Evolutionary conservation across 805 yeast species (phyloP).

Genomic region (Komagataella populi): DNA sequence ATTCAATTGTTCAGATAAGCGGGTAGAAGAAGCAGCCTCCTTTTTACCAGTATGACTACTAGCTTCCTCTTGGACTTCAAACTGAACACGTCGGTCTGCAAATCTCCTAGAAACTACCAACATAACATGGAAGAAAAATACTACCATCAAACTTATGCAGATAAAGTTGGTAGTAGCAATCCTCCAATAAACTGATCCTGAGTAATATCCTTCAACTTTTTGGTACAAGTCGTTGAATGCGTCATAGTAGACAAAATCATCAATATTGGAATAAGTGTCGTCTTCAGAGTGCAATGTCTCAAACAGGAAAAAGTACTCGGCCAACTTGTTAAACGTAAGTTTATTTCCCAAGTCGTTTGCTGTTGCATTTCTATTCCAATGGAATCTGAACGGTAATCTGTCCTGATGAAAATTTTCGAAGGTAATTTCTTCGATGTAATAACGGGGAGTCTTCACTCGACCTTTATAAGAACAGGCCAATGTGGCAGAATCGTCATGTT

Average conservation of each 20-base stretch:
- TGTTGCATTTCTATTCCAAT: background rate
- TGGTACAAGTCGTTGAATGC: slow-evolving; percentile 1
- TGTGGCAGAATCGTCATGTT: background rate
- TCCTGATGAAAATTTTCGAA: slow-evolving; percentile 3
- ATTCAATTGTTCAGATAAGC: background rate
- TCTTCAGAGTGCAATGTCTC: slow-evolving; percentile 3
- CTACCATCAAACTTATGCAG: background rate
- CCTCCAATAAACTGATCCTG: background rate
- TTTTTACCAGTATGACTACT: background rate
- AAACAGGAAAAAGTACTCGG: slow-evolving; percentile 4
- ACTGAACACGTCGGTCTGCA: background rate
- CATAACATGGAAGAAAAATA: background rate
- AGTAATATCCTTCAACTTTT: background rate
- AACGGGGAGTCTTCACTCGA: slow-evolving; percentile 4
- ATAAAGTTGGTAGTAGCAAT: background rate
- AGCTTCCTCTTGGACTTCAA: background rate
- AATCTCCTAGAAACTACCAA: background rate
- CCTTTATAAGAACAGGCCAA: slow-evolving; percentile 2
- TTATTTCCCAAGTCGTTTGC: background rate
- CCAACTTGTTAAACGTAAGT: slow-evolving; percentile 1
- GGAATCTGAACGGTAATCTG: background rate
- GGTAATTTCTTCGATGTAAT: slow-evolving; percentile 3
- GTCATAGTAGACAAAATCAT: slow-evolving; percentile 1
- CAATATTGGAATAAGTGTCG: slow-evolving; percentile 1
- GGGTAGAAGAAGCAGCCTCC: background rate